phyloP scores from a whole-genome alignment of 106 monocot species.

The Alisma plantagoaquatica region DNA sequence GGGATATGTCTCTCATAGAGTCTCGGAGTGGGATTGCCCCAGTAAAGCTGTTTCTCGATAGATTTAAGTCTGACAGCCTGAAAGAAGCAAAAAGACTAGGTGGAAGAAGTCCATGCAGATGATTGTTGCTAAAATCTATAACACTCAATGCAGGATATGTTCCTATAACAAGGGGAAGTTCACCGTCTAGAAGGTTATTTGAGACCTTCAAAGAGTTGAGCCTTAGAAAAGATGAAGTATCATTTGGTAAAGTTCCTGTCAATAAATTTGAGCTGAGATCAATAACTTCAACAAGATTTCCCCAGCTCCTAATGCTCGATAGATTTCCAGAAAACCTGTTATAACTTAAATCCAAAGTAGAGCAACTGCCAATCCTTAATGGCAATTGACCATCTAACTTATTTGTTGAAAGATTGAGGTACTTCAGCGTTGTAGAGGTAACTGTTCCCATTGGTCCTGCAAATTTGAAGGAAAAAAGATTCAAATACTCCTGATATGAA shows the following conservation, averaged over 20 bases:
- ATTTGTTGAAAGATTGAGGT: slow-evolving; percentile 65
- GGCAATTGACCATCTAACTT: slow-evolving; percentile 53
- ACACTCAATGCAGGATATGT: slow-evolving; percentile 48
- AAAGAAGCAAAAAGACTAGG: slow-evolving; percentile 37
- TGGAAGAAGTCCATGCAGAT: slow-evolving; percentile 44
- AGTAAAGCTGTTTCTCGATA: slow-evolving; percentile 63
- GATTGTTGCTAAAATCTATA: slow-evolving; percentile 59
- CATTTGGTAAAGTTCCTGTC: slow-evolving; percentile 45
- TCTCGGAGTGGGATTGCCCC: slow-evolving; percentile 34
- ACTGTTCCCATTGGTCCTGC: slow-evolving; percentile 54
- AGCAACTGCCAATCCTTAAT: slow-evolving; percentile 45
- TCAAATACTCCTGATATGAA: too few relatives aligned
- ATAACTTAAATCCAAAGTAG: slow-evolving; percentile 48
- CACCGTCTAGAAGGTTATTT: slow-evolving; percentile 54
- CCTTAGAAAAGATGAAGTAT: slow-evolving; percentile 63
- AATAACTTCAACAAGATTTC: slow-evolving; percentile 55
- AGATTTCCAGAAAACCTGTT: slow-evolving; percentile 55
- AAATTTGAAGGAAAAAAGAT: slow-evolving; percentile 7
- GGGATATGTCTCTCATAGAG: slow-evolving; percentile 3
- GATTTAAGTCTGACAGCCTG: slow-evolving; percentile 48
- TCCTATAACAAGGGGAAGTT: slow-evolving; percentile 52
- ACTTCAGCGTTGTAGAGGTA: slow-evolving; percentile 43
- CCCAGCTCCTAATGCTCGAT: slow-evolving; percentile 48
- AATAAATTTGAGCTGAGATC: slow-evolving; percentile 58
- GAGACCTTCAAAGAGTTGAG: slow-evolving; percentile 45